Evolutionary conservation across 192 early-diverging fungal genomes (phyloP).

Genomic region (Phlyctochytrium bullatum): DNA sequence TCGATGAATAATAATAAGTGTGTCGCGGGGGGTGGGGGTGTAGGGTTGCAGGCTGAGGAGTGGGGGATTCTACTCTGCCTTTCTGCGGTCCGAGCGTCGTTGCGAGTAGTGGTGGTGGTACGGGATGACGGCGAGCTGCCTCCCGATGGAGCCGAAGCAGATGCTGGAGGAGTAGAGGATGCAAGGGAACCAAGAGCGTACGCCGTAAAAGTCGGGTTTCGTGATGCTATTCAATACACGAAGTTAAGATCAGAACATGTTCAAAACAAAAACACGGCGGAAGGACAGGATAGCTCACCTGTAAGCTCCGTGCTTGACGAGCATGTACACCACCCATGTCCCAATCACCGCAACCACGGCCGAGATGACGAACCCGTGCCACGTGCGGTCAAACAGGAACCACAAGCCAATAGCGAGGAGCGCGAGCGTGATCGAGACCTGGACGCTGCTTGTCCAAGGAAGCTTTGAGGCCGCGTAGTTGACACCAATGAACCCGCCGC

Average conservation of each 20-base stretch:
- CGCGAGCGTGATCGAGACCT: constrained; percentile 58
- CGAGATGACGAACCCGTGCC: constrained; percentile 63
- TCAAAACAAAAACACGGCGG: constrained; percentile 8
- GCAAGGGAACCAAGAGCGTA: constrained; percentile 66
- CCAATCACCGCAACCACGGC: constrained; percentile 53
- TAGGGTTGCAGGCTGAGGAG: no score
- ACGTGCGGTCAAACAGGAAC: constrained; percentile 71
- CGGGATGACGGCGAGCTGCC: constrained; percentile 25
- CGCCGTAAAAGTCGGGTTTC: constrained; percentile 65
- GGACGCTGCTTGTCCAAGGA: constrained; percentile 55
- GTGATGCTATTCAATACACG: constrained; percentile 52
- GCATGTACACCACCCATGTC: constrained; percentile 52
- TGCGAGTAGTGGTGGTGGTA: constrained; percentile 1
- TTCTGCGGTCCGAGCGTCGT: no score
- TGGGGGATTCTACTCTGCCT: no score
- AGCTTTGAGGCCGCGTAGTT: constrained; percentile 68
- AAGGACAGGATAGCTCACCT: constrained; percentile 39
- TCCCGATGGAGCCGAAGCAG: constrained; percentile 67
- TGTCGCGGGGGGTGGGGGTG: no score
- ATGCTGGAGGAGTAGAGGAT: constrained; percentile 55
- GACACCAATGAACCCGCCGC: constrained; percentile 54
- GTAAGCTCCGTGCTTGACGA: constrained; percentile 61
- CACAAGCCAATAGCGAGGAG: constrained; percentile 62
- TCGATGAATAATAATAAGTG: no score
- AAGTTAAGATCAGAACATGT: not conserved